Conservation (phyloP, 371 early-diverging fungal genomes). For the Rhizopus microsporus region DNA sequence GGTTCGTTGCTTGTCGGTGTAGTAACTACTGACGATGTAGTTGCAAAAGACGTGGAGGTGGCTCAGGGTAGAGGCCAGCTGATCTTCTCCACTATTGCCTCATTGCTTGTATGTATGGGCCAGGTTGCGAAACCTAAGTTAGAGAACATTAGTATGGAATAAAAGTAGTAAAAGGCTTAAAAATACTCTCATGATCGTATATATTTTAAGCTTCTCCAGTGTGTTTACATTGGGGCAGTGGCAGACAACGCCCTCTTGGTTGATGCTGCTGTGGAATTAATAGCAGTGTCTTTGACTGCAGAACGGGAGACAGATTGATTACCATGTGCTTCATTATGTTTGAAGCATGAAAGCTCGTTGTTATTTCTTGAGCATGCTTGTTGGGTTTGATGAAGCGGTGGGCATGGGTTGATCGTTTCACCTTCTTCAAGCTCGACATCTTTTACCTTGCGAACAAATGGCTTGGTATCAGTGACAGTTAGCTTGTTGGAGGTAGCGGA, state of each 20-base stretch:
- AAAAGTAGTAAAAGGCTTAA: neutral
- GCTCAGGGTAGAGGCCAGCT: conserved; percentile 28
- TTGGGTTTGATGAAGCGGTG: conserved; percentile 8
- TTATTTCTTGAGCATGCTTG: too few relatives aligned
- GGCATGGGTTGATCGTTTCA: conserved; percentile 26
- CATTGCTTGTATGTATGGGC: conserved; percentile 37
- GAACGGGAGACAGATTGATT: neutral
- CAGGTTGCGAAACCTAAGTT: conserved; percentile 33
- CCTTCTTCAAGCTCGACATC: conserved; percentile 30
- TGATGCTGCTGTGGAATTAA: too few relatives aligned
- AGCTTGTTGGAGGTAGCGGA: too few relatives aligned
- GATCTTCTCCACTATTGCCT: conserved; percentile 24
- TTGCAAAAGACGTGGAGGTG: conserved; percentile 39
- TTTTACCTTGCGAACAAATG: neutral
- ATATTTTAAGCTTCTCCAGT: conserved; percentile 29
- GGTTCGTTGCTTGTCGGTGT: conserved; percentile 18
- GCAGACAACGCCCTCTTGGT: neutral
- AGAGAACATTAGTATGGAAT: neutral
- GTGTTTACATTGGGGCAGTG: conserved; percentile 38
- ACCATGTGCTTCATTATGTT: neutral
- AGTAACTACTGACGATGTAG: conserved; percentile 39
- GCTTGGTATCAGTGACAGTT: neutral
- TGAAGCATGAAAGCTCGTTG: too few relatives aligned
- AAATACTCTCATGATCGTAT: conserved; percentile 30
- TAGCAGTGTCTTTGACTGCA: too few relatives aligned